Conservation (phyloP, 2,329 filamentous ascomycete species). For the Dothistroma pini region DNA sequence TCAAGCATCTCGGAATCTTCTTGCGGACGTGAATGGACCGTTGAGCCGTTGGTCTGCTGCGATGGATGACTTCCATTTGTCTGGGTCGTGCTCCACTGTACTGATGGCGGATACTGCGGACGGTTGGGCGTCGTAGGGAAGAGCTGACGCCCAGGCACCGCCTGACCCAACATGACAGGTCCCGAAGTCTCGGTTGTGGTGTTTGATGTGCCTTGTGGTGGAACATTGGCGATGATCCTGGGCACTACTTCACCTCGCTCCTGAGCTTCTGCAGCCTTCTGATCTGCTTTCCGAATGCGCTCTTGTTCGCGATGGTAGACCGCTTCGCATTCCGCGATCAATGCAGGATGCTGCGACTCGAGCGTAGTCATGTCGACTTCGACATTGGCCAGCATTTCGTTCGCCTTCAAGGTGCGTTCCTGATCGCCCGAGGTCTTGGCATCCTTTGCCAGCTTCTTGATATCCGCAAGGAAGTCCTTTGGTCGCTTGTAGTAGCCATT, state of each 20-base stretch:
- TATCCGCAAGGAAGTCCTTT: conserved; percentile 83
- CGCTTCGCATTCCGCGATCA: conserved; percentile 72
- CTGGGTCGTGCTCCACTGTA: conserved; percentile 49
- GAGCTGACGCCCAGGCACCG: conserved; percentile 52
- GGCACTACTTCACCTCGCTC: conserved; percentile 54
- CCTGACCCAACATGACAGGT: conserved; percentile 58
- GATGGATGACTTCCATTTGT: conserved; percentile 34
- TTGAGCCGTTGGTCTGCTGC: conserved; percentile 42
- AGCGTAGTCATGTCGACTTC: conserved; percentile 86
- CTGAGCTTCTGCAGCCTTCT: conserved; percentile 57
- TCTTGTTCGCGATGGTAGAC: conserved; percentile 71
- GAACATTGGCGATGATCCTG: conserved; percentile 40
- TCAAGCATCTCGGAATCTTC: conserved; percentile 47
- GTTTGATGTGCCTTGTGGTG: conserved; percentile 39
- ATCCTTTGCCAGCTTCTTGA: conserved; percentile 80
- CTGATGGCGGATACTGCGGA: conserved; percentile 49
- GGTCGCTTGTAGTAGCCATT: conserved; percentile 95
- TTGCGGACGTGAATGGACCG: conserved; percentile 36
- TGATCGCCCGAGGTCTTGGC: conserved; percentile 77
- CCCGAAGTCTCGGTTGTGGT: conserved; percentile 44
- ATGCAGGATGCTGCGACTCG: conserved; percentile 59
- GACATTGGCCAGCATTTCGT: conserved; percentile 87
- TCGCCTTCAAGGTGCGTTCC: conserved; percentile 78
- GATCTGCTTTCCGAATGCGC: conserved; percentile 50
- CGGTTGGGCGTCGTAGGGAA: conserved; percentile 48